Percentiles rank a stretch among this genome's conserved stretches.
Evolutionary conservation across 306 rosid genomes (phyloP).

Genomic region (Malus sieversii): DNA sequence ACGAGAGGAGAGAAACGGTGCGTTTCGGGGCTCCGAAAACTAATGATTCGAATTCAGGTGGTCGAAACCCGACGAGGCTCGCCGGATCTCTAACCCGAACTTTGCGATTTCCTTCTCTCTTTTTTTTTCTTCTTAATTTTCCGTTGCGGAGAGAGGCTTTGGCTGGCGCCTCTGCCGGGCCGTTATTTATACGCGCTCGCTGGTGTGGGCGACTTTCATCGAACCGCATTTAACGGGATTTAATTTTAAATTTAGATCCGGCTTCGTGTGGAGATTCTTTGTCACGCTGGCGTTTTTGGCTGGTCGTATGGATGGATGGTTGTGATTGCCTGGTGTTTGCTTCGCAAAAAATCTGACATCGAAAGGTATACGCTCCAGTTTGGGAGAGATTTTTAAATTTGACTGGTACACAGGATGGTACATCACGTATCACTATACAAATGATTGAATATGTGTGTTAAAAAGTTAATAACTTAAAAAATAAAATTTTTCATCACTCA

Average conservation of each 20-base stretch:
- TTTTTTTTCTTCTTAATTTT: background rate
- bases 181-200: background rate
- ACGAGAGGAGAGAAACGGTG: background rate
- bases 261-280: background rate
- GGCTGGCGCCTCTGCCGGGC: background rate
- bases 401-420: too few species aligned
- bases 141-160: background rate
- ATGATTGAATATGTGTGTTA: too few species aligned
- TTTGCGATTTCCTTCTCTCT: background rate
- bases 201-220: background rate
- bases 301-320: background rate
- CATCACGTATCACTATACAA: too few species aligned
- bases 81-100: constrained; percentile 36
- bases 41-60: background rate
- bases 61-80: constrained; percentile 33
- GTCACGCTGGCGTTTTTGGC: background rate
- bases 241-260: constrained; percentile 28
- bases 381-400: too few species aligned
- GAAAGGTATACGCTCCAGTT: background rate
- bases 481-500: too few species aligned
- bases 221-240: constrained; percentile 21
- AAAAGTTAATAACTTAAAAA: too few species aligned
- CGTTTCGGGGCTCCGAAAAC: background rate
- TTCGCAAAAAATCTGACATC: background rate
- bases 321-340: background rate